Evolutionary conservation across 2,329 filamentous ascomycete genomes (phyloP), one percentile per base, ranked within the genome.

Genomic region (Meredithiella fracta): DNA sequence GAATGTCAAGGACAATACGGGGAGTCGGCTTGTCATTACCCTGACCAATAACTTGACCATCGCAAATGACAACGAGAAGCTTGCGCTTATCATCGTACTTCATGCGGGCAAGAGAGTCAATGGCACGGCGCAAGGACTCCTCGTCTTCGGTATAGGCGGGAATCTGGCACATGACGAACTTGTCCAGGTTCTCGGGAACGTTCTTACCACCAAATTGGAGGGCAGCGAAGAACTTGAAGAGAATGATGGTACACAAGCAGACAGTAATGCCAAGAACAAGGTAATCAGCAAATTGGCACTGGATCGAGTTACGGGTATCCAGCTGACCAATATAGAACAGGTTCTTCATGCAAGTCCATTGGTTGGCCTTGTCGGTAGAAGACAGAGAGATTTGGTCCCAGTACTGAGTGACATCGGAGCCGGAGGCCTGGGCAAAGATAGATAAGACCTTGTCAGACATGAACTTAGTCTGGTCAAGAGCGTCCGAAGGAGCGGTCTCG

Each of bases 31-130:
- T 80, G 67, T 98, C 92, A 69, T 98, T 98, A 65, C 92, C 92
- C 71, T 96, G 90, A 64, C 92, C 92, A 62, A 98, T 94, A 73
- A 98, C 98, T 91, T 98, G 97, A 70, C 92, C 92, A 65, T 98
- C 92, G 65, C 92, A 98, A 61, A 98, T 76, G 60, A 98, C 77
- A 61, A 95, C 81, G 25, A 98, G 74, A 11, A 98, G 77, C 73
- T 98, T 98, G 65, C 92, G 87, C 73, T 98, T 98, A 67, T 98
- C 91, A 64, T 98, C 92, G 66, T 98, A 98, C 62, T 82, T 83
- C 89, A 96, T 96, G 59, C 89, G 79, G 26, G 92, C 90, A 58
- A 88, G 86, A 0, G 92, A 98, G 67, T 98, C 92, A 63, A 98
- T 95, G 58, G 92, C 92, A 74, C 91, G 90, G 56, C 92, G 88